Evolutionary conservation across 106 monocot genomes (phyloP).

Genomic region (Apostasia shenzhenica): DNA sequence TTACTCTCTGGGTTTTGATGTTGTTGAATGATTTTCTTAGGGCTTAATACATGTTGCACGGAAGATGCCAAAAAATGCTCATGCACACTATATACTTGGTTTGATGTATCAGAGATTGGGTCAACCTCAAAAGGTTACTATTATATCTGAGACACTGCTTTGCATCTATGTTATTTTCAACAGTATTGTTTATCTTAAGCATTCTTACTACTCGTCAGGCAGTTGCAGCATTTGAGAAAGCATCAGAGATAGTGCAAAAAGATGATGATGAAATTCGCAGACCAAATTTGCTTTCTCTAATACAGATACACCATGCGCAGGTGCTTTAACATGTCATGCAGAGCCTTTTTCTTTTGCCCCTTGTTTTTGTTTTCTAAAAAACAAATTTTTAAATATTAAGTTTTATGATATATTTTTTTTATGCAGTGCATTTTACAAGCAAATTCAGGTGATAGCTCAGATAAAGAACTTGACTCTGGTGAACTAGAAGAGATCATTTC

Average conservation of each 20-base stretch:
- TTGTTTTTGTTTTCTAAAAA: neutral
- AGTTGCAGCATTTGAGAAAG: slow-evolving; percentile 74
- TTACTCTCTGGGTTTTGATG: neutral
- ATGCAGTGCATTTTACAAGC: slow-evolving; percentile 79
- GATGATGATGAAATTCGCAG: slow-evolving; percentile 84
- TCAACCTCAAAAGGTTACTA: slow-evolving; percentile 89
- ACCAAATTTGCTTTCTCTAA: slow-evolving; percentile 83
- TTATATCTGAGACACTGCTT: slow-evolving; percentile 5
- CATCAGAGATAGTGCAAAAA: slow-evolving; percentile 71
- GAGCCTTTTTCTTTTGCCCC: neutral
- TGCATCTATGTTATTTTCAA: neutral
- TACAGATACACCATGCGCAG: slow-evolving; percentile 92
- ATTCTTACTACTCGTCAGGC: slow-evolving; percentile 38
- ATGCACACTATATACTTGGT: slow-evolving; percentile 84
- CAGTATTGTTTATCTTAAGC: slow-evolving; percentile 3
- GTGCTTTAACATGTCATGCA: slow-evolving; percentile 22
- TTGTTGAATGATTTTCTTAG: slow-evolving; percentile 23
- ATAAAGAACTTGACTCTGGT: slow-evolving; percentile 67
- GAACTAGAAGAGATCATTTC: slow-evolving; percentile 73
- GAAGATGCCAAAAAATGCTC: slow-evolving; percentile 97
- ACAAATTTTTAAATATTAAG: neutral
- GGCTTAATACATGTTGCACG: slow-evolving; percentile 84
- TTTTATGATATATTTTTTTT: neutral
- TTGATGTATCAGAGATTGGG: slow-evolving; percentile 94
- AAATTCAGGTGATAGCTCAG: slow-evolving; percentile 46